Conservation (phyloP, 345 rosid genomes). For the Eucalyptus shirleyi region DNA sequence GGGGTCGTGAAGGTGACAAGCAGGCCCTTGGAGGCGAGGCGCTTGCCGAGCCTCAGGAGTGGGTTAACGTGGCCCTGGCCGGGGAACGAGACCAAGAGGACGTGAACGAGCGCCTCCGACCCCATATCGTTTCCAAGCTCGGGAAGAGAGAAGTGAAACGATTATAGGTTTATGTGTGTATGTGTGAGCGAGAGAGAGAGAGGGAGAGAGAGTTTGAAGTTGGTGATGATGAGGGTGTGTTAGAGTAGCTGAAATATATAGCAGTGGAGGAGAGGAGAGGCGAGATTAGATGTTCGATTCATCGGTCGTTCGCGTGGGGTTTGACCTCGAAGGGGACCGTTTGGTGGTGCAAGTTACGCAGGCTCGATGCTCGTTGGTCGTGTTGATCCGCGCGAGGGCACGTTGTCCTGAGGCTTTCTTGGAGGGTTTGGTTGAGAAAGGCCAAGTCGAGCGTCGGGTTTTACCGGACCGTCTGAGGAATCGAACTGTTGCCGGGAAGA, state of each 20-base stretch:
- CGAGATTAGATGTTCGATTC: background rate
- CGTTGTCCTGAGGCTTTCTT: background rate
- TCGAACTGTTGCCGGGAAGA: background rate
- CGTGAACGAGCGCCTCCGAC: conserved; percentile 7
- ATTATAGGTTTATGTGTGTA: no score
- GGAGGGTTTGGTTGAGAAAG: background rate
- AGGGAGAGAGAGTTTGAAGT: background rate
- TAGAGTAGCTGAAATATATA: background rate
- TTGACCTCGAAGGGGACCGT: background rate
- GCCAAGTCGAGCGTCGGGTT: background rate
- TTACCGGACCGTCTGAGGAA: background rate
- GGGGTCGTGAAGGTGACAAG: conserved; percentile 24
- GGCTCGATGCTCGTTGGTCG: background rate
- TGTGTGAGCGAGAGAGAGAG: background rate
- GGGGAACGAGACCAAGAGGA: conserved; percentile 18
- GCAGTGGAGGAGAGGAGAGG: background rate
- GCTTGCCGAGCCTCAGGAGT: conserved; percentile 22
- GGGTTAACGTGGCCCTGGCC: conserved; percentile 41
- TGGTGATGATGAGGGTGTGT: background rate
- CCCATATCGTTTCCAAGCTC: background rate
- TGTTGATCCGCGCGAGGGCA: background rate
- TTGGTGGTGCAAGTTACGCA: background rate
- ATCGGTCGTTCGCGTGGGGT: background rate
- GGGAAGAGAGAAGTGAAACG: background rate
- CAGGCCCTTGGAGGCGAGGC: conserved; percentile 18